Conservation (phyloP, 345 rosid species). For the Bruguiera parviflora region DNA sequence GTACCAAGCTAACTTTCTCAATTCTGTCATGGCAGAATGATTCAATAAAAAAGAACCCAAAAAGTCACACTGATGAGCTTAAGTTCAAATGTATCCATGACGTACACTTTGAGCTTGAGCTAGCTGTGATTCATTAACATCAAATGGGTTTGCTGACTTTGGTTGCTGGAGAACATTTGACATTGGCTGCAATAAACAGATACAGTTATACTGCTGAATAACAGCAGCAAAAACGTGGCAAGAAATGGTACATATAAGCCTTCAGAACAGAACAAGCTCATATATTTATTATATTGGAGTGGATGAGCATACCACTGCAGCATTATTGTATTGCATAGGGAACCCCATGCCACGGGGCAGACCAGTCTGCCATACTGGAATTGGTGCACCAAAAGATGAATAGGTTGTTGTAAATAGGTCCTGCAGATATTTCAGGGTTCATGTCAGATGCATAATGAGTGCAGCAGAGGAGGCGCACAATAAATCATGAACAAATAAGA, state of each 20-base stretch:
- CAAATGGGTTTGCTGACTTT: slow-evolving; percentile 83
- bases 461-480: slow-evolving; percentile 12
- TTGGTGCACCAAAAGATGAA: slow-evolving; percentile 50
- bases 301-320: slow-evolving; percentile 46
- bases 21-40: background rate
- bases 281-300: slow-evolving; percentile 5
- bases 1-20: too few species aligned
- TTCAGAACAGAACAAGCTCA: slow-evolving; percentile 12
- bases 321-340: slow-evolving; percentile 50
- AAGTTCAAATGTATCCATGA: slow-evolving; percentile 19
- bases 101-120: slow-evolving; percentile 60
- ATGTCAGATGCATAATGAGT: background rate
- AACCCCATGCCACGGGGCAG: slow-evolving; percentile 59
- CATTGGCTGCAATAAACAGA: slow-evolving; percentile 44
- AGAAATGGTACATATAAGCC: slow-evolving; percentile 1
- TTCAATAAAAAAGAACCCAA: background rate
- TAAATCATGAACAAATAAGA: background rate
- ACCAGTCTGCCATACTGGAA: slow-evolving; percentile 75
- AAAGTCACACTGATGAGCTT: background rate
- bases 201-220: slow-evolving; percentile 32
- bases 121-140: slow-evolving; percentile 46
- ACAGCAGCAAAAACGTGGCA: slow-evolving; percentile 10
- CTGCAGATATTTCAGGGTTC: slow-evolving; percentile 40
- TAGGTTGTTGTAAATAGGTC: slow-evolving; percentile 66
- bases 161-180: slow-evolving; percentile 48